Evolutionary conservation across 768 basidiomycete genomes (phyloP).

Genomic region (Dioszegia crocea): DNA sequence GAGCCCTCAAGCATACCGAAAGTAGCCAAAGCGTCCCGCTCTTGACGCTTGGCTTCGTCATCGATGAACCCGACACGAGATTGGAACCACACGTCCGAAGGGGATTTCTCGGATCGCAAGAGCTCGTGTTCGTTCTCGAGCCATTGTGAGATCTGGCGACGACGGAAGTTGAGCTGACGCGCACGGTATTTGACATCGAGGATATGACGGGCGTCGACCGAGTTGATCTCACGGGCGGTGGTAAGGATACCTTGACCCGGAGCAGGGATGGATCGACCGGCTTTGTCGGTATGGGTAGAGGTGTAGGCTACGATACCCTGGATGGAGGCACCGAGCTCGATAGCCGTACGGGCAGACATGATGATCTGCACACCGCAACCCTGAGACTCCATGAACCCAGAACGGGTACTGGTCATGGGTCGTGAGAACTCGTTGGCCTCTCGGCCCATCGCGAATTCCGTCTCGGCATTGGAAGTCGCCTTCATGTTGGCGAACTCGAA

Average conservation of each 20-base stretch:
- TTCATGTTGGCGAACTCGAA: constrained; percentile 99
- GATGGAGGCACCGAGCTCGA: constrained; percentile 89
- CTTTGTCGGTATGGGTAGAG: constrained; percentile 91
- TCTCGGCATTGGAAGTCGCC: constrained; percentile 93
- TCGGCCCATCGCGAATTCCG: constrained; percentile 97
- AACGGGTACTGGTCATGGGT: constrained; percentile 89
- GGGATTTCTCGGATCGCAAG: constrained; percentile 67
- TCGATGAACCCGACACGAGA: constrained; percentile 79
- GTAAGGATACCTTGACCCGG: constrained; percentile 89
- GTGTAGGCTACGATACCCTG: constrained; percentile 92
- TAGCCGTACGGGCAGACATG: constrained; percentile 93
- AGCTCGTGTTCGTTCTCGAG: constrained; percentile 79
- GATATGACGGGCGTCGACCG: constrained; percentile 71
- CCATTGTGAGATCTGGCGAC: constrained; percentile 92
- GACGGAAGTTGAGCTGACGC: constrained; percentile 91
- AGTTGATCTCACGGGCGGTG: constrained; percentile 76
- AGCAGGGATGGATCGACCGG: constrained; percentile 94
- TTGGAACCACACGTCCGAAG: constrained; percentile 68
- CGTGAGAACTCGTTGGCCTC: constrained; percentile 99
- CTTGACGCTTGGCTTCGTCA: constrained; percentile 82
- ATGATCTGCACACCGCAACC: constrained; percentile 95
- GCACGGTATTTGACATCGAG: constrained; percentile 83
- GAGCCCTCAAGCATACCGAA: constrained; percentile 92
- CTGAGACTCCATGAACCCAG: constrained; percentile 96
- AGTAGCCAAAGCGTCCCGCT: constrained; percentile 83